phyloP scores from a whole-genome alignment of 2,329 filamentous ascomycete genomes.

The Pezicula neosporulosa region DNA sequence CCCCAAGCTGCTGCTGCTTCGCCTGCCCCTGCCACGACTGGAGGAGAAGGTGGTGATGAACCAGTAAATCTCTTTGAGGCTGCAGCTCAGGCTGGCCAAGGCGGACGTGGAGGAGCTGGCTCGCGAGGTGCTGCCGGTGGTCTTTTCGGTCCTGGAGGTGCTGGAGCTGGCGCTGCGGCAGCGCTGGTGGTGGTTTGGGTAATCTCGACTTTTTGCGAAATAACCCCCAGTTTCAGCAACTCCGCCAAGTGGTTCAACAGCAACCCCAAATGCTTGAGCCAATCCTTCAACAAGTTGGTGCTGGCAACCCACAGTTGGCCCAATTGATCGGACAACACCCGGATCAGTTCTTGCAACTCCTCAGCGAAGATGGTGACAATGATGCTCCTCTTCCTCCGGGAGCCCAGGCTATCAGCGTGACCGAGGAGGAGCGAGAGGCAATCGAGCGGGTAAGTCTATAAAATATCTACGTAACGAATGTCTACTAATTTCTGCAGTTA shows the following conservation, averaged over 20 bases:
- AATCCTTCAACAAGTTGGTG: slow-evolving; percentile 91
- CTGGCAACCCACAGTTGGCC: slow-evolving; percentile 91
- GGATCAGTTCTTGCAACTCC: slow-evolving; percentile 85
- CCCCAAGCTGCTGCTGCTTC: slow-evolving; percentile 39
- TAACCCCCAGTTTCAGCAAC: slow-evolving; percentile 96
- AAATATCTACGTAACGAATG: too few relatives aligned
- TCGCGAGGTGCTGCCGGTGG: slow-evolving; percentile 40
- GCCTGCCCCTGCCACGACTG: slow-evolving; percentile 37
- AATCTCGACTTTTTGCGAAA: slow-evolving; percentile 92
- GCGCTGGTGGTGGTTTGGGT: slow-evolving; percentile 54
- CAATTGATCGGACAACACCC: slow-evolving; percentile 89
- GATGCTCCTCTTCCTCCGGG: slow-evolving; percentile 84
- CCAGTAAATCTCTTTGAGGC: slow-evolving; percentile 89
- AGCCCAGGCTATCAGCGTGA: slow-evolving; percentile 85
- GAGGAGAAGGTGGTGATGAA: slow-evolving; percentile 57
- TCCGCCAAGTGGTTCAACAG: slow-evolving; percentile 94
- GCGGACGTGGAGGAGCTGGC: slow-evolving; percentile 38
- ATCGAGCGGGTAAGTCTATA: slow-evolving; percentile 77
- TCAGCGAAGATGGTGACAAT: slow-evolving; percentile 84
- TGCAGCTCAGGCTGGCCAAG: slow-evolving; percentile 65
- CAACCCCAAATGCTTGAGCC: slow-evolving; percentile 98
- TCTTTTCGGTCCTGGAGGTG: slow-evolving; percentile 47
- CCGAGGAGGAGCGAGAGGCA: slow-evolving; percentile 92
- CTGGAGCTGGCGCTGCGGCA: slow-evolving; percentile 39
- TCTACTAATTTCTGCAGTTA: slow-evolving; percentile 50